Conservation (phyloP, 768 basidiomycete species). For the Lepiota subincarnata region DNA sequence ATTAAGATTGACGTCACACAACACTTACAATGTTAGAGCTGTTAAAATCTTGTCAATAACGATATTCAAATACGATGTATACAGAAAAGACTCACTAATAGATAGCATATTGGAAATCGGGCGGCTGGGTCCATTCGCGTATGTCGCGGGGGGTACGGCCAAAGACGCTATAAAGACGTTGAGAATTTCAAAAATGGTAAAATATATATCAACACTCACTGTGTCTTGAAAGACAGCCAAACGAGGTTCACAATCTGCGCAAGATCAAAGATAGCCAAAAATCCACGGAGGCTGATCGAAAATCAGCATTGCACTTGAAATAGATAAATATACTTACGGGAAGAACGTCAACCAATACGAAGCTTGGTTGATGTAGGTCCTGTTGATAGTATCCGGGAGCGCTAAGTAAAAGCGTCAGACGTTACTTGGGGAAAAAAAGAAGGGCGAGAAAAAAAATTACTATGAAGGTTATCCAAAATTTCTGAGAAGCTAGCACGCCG, state of each 20-base stretch:
- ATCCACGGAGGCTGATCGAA: slow-evolving; percentile 73
- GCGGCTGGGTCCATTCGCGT: slow-evolving; percentile 86
- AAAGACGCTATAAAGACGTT: slow-evolving; percentile 47
- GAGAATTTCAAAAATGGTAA: background rate
- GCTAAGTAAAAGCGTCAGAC: slow-evolving; percentile 30
- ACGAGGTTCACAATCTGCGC: slow-evolving; percentile 92
- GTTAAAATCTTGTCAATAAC: slow-evolving; percentile 8
- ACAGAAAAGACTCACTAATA: slow-evolving; percentile 61
- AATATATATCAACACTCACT: slow-evolving; percentile 36
- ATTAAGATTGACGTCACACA: background rate
- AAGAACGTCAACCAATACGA: slow-evolving; percentile 94
- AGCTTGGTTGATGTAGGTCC: slow-evolving; percentile 86
- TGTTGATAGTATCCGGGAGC: slow-evolving; percentile 70
- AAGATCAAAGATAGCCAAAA: slow-evolving; percentile 91
- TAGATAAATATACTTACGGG: slow-evolving; percentile 54
- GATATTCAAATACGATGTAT: slow-evolving; percentile 11
- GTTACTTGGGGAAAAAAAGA: background rate
- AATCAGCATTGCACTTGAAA: background rate
- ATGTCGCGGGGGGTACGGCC: slow-evolving; percentile 90
- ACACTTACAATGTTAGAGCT: slow-evolving; percentile 55
- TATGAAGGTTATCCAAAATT: slow-evolving; percentile 41
- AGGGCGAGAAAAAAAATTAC: slow-evolving; percentile 26
- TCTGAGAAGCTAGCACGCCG: slow-evolving; percentile 40
- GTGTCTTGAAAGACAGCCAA: slow-evolving; percentile 80
- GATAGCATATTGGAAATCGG: slow-evolving; percentile 82